Percentiles rank a stretch among this genome's conserved stretches.
phyloP scores from a whole-genome alignment of 2,329 filamentous ascomycete genomes.

The Talaromyces sp. region DNA sequence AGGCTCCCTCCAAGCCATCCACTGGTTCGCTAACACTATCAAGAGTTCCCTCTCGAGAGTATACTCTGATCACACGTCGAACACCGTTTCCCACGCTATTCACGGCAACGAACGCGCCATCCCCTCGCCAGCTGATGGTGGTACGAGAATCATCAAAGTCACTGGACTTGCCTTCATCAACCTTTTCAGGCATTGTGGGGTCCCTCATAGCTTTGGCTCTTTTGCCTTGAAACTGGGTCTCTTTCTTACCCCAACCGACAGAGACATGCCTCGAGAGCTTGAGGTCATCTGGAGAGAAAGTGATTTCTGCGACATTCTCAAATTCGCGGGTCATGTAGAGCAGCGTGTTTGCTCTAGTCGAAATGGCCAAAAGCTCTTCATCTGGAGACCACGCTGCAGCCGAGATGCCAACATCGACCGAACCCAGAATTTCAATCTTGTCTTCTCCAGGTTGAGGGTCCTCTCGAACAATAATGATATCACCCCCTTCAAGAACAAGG shows the following conservation, averaged over 20 bases:
- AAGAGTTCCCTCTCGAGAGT: slow-evolving; percentile 81
- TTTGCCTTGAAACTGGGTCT: slow-evolving; percentile 95
- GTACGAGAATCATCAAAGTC: slow-evolving; percentile 66
- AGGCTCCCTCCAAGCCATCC: slow-evolving; percentile 76
- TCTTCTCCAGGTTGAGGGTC: slow-evolving; percentile 63
- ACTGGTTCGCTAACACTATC: slow-evolving; percentile 95
- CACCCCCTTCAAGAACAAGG: slow-evolving; percentile 81
- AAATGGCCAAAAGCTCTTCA: slow-evolving; percentile 81
- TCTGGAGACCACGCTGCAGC: slow-evolving; percentile 93
- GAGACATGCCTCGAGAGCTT: slow-evolving; percentile 90
- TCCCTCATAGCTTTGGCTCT: slow-evolving; percentile 82
- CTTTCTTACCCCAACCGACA: slow-evolving; percentile 96
- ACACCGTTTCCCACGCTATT: slow-evolving; percentile 68
- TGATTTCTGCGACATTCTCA: slow-evolving; percentile 73
- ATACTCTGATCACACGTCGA: slow-evolving; percentile 82
- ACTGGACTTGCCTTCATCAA: slow-evolving; percentile 79
- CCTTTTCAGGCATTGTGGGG: slow-evolving; percentile 87
- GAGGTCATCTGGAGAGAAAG: slow-evolving; percentile 71
- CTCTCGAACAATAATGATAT: slow-evolving; percentile 82
- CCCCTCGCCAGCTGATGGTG: slow-evolving; percentile 87
- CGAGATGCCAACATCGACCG: slow-evolving; percentile 85
- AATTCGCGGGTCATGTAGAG: slow-evolving; percentile 92
- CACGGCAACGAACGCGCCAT: slow-evolving; percentile 85
- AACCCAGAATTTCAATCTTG: slow-evolving; percentile 90
- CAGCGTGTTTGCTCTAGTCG: slow-evolving; percentile 73